Evolutionary conservation across 2,329 filamentous ascomycete genomes (phyloP), one percentile per base, ranked within the genome.

Genomic region (Colletotrichum nymphaeae): DNA sequence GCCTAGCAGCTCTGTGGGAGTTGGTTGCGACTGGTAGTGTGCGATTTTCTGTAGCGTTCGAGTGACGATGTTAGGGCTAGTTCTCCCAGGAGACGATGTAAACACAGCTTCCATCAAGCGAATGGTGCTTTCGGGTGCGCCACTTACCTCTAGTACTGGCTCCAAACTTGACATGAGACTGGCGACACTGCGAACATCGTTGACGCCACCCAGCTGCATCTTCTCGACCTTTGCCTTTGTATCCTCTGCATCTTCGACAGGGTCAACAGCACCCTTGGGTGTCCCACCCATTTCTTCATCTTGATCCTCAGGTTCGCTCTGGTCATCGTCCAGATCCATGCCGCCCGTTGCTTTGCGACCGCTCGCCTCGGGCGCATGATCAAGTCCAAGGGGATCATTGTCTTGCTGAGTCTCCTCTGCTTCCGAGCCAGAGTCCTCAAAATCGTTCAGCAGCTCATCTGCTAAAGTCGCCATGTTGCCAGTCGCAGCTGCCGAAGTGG

Each of bases 401-500:
- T 88, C 85, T 70, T 89, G 86, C 59, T 88, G 86, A 37, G 90
- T 86, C 46, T 91, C 90, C 74, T 93, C 92, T 49, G 89, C 90
- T 78, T 97, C 94, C 65, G 94, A 94, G 64, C 92, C 95, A 6
- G 92, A 94, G 80, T 97, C 94, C 78, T 95, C 95, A 76, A 97
- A 97, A 81, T 97, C 95, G 79, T 97, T 94, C 78, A 98, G 88
- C 12, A 99, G 90, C 82, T 98, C 96, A 79, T 98, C 95, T 75
- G 94, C 96, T 75, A 97, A 89, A 57, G 95, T 97, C 81, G 96
- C 95, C 95, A 98, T 97, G 65, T 74, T 83, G 79, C 59, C 30
- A 9, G 11, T 24, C 22, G 8, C 30, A 56, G 7, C 16, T 56
- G 0, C 9, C 56, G 52, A 12, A 5, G 32, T 57, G 12, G n/a